Conservation (phyloP, 1,284 basidiomycete species). For the Rhodotorula sp. region DNA sequence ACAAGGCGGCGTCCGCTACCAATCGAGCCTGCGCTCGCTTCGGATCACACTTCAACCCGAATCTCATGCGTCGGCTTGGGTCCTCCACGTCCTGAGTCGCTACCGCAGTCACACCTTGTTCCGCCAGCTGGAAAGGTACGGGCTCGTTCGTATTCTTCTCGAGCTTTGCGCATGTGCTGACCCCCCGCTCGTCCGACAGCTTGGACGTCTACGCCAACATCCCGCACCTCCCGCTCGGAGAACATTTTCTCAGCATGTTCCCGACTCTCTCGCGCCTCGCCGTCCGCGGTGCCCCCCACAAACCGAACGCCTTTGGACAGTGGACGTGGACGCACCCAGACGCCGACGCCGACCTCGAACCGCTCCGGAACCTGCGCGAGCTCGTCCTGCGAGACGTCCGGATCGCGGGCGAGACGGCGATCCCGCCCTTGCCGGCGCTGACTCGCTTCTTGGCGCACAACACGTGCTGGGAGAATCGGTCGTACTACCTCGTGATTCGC, state of each 20-base stretch:
- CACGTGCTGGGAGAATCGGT: conserved; percentile 43
- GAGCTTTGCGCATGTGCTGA: background rate
- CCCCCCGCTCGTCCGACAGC: background rate
- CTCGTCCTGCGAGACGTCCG: background rate
- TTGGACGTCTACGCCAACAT: background rate
- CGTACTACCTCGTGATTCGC: conserved; percentile 48
- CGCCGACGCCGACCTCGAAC: background rate
- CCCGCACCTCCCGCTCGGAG: background rate
- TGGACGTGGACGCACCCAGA: background rate
- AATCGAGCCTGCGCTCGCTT: background rate
- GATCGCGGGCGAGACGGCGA: background rate
- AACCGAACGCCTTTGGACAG: no score
- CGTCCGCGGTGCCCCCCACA: background rate
- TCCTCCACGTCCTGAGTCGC: background rate
- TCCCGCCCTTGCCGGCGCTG: conserved; percentile 19
- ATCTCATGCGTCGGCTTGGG: background rate
- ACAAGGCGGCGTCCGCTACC: background rate
- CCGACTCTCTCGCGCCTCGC: background rate
- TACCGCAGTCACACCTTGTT: background rate
- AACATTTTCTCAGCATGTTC: background rate
- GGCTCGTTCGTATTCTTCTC: background rate
- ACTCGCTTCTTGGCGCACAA: background rate
- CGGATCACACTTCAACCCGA: background rate
- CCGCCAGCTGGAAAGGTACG: background rate
- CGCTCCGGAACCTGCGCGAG: background rate